Evolutionary conservation across 1,284 basidiomycete species (phyloP), one percentile per base, ranked within the genome.

Genomic region (Cutaneotrichosporon curvatum): DNA sequence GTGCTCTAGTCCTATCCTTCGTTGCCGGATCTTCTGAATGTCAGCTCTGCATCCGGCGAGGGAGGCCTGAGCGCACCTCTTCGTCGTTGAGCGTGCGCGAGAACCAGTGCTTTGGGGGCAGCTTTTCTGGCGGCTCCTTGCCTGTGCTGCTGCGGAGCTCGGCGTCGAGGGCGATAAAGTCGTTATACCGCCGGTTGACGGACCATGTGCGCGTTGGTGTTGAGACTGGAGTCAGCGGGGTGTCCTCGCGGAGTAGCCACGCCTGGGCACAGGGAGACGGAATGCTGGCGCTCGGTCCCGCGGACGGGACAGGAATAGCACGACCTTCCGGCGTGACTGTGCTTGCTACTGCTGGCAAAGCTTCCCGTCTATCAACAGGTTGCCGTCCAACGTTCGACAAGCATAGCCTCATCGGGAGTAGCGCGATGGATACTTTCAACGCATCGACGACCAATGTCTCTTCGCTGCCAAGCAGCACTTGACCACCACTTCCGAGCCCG

Each of bases 141-240:
- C 81, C 81, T 11, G 79, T 79, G 9, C 81, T 78, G 60, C 84
- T 83, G 19, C 78, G 78, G 56, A 96, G 80, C 61, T 89, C 85
- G 31, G 79, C 79, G 70, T 95, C 79, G 19, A 97, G 81, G 54
- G 87, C 82, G 58, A 80, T 80, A 73, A 97, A 96, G 68, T 95
- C 90, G 35, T 87, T 92, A 73, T 95, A 96, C 45, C 92, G 85
- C 50, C 85, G 78, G 79, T 85, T 87, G 75, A 95, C 87, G 37
- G 84, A 81, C 91, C 91, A 96, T 65, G 87, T 84, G 53, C 85
- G 82, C 11, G 63, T 72, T 1, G 69, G 67, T 2, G 70, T 72
- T 5, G 69, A 58, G 33, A 72, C 69, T 71, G 48, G 40, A 5
- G 48, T 51, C 23, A 49, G 46, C 21, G 21, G 3, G n/a, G n/a